Percentiles rank a stretch among this genome's conserved stretches.
These are phyloP conservation scores for Chenopodium album DNA, from an alignment of 148 eudicot species.

Conservation along the genomic window DNA sequence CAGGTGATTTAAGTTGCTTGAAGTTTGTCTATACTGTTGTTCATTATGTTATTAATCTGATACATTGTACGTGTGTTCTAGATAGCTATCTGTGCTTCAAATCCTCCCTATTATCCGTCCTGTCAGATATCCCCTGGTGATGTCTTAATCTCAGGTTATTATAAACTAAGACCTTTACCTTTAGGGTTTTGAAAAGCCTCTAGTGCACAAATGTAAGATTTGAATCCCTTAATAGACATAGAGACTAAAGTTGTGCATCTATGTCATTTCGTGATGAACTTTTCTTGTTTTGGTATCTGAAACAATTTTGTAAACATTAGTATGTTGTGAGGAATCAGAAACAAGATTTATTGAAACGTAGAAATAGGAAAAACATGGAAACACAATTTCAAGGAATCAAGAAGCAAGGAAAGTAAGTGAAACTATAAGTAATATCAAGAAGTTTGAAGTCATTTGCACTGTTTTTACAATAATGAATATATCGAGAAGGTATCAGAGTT, in stretches of 20 bases:
- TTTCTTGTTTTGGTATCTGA: not conserved
- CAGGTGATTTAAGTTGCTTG: conserved; percentile 52
- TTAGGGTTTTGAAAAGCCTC: not conserved
- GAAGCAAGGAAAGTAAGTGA: too few relatives aligned
- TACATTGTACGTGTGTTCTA: not conserved
- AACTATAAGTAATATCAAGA: too few relatives aligned
- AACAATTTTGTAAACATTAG: not conserved
- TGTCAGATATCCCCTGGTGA: not conserved
- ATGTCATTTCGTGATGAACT: not conserved
- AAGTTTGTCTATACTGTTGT: not conserved
- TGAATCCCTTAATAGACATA: not conserved
- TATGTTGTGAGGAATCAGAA: not conserved
- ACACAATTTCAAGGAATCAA: too few relatives aligned
- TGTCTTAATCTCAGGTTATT: not conserved
- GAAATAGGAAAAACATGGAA: not conserved
- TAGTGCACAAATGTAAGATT: not conserved
- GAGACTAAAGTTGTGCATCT: not conserved
- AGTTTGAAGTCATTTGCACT: not conserved
- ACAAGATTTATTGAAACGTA: not conserved
- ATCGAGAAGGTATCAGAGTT: not conserved
- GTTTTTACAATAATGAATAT: not conserved
- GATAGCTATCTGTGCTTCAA: not conserved
- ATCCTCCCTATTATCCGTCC: not conserved
- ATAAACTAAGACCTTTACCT: not conserved
- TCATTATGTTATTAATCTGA: not conserved